Evolutionary conservation across 2,329 filamentous ascomycete species (phyloP).

Genomic region (Cytospora piceae): DNA sequence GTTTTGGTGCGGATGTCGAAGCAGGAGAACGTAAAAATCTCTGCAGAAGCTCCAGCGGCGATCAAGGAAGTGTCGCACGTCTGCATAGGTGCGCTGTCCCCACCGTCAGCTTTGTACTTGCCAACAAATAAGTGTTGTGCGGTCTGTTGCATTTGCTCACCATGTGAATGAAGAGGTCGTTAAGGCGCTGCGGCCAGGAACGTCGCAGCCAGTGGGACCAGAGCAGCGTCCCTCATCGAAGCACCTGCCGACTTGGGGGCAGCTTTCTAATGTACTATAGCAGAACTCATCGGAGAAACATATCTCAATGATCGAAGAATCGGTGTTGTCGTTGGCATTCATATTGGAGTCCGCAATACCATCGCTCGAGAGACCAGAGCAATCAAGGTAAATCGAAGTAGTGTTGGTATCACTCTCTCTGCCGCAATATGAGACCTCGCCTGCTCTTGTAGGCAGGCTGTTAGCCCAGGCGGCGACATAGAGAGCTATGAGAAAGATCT

Average conservation of each 20-base stretch:
- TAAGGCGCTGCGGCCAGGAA: neutral
- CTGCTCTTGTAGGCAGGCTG: neutral
- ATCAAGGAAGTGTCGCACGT: neutral
- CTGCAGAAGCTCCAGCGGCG: neutral
- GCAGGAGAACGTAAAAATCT: neutral
- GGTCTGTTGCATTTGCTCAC: neutral
- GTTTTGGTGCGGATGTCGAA: neutral
- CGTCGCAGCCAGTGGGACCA: neutral
- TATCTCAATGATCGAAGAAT: neutral
- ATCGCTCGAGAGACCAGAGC: neutral
- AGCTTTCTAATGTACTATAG: neutral
- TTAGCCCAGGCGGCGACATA: neutral
- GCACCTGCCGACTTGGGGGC: neutral
- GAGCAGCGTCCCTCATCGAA: neutral
- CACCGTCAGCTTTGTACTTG: neutral
- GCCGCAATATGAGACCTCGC: neutral
- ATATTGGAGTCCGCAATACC: neutral
- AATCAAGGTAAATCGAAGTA: neutral
- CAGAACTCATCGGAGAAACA: neutral
- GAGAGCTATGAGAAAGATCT: slow-evolving; percentile 9
- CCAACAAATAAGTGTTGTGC: neutral
- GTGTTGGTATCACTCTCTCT: neutral
- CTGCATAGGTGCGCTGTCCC: neutral
- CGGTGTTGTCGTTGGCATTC: neutral
- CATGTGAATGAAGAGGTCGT: slow-evolving; percentile 23